These are phyloP conservation scores for Styphnolobium japonicum DNA, from an alignment of 306 rosid species.

Conservation along the genomic window DNA sequence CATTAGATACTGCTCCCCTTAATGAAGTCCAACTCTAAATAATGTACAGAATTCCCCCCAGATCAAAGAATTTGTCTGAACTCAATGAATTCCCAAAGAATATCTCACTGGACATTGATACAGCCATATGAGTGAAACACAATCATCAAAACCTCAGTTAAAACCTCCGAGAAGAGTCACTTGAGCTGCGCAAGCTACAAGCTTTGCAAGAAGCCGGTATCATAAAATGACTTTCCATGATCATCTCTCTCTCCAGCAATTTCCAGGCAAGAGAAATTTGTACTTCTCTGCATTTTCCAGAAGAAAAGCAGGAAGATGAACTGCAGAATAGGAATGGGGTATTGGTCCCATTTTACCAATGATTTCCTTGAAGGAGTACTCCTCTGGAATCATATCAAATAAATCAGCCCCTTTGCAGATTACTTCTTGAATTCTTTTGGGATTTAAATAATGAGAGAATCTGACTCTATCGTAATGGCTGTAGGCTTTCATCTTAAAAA, in stretches of 20 bases:
- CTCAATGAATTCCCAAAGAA: constrained; percentile 62
- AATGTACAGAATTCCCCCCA: constrained; percentile 68
- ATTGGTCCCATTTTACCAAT: constrained; percentile 98
- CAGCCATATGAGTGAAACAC: constrained; percentile 40
- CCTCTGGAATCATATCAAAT: constrained; percentile 97
- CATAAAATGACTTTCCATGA: constrained; percentile 6
- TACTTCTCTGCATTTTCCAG: constrained; percentile 78
- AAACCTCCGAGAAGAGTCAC: constrained; percentile 49
- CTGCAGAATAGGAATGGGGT: constrained; percentile 95
- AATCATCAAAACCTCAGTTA: constrained; percentile 41
- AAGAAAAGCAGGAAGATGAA: constrained; percentile 89
- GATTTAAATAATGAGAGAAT: constrained; percentile 76
- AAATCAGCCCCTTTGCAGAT: constrained; percentile 83
- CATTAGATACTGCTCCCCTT: constrained; percentile 40
- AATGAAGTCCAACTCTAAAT: constrained; percentile 46
- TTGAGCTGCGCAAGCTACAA: constrained; percentile 45
- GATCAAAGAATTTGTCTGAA: constrained; percentile 52
- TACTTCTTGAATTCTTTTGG: constrained; percentile 71
- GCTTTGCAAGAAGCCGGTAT: constrained; percentile 42
- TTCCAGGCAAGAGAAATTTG: constrained; percentile 88
- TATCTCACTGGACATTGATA: constrained; percentile 44
- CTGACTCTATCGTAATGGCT: constrained; percentile 90
- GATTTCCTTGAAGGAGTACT: constrained; percentile 92
- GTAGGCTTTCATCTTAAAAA: constrained; percentile 97
- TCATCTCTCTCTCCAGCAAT: constrained; percentile 76